phyloP scores from a whole-genome alignment of 768 basidiomycete genomes.

The Agaricus blazei region DNA sequence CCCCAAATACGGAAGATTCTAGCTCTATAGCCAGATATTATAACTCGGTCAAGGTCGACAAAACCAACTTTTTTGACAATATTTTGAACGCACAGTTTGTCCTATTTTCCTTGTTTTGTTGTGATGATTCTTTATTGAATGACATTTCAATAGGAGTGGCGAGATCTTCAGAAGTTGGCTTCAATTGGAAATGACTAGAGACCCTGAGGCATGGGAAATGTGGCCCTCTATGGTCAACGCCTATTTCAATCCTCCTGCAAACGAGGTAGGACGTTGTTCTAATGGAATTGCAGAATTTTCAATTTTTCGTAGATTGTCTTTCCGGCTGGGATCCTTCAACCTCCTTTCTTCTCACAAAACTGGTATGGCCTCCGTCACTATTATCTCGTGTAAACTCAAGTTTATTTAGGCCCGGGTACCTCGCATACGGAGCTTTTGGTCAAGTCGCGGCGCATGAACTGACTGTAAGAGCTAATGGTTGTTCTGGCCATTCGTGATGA shows the following conservation, averaged over 20 bases:
- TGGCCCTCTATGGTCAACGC: slow-evolving; percentile 83
- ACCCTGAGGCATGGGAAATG: slow-evolving; percentile 84
- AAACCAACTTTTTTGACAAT: slow-evolving; percentile 79
- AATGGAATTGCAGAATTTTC: not conserved
- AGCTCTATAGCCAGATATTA: slow-evolving; percentile 74
- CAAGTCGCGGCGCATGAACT: slow-evolving; percentile 91
- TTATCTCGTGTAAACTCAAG: slow-evolving; percentile 9
- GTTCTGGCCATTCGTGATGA: not conserved
- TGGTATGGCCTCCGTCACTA: slow-evolving; percentile 43
- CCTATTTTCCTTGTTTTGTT: not conserved
- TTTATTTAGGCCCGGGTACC: slow-evolving; percentile 69
- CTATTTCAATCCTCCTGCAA: slow-evolving; percentile 82
- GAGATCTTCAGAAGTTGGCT: slow-evolving; percentile 69
- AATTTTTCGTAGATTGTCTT: slow-evolving; percentile 70
- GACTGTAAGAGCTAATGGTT: slow-evolving; percentile 44
- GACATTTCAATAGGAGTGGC: slow-evolving; percentile 35
- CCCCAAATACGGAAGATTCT: slow-evolving; percentile 74
- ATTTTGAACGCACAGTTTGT: slow-evolving; percentile 58
- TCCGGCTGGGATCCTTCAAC: slow-evolving; percentile 91
- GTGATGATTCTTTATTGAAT: not conserved
- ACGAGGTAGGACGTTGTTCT: slow-evolving; percentile 52
- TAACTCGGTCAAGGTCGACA: slow-evolving; percentile 54
- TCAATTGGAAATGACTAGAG: slow-evolving; percentile 61
- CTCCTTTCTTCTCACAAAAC: slow-evolving; percentile 81
- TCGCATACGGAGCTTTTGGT: slow-evolving; percentile 91